Evolutionary conservation across 1,139 yeast genomes (phyloP).

Genomic region (Geotrichum macrosporum): DNA sequence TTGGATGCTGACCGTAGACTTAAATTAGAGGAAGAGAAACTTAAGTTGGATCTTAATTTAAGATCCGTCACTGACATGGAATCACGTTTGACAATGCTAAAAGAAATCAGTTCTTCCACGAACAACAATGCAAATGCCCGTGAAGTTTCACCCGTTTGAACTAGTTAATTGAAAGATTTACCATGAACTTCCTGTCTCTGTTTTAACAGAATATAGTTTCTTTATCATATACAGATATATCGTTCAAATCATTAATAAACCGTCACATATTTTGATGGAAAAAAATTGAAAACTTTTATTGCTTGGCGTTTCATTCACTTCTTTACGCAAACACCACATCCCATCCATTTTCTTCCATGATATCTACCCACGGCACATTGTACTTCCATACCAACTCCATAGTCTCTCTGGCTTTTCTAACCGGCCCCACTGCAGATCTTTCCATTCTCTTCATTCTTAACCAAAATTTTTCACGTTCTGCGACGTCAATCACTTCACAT

Average conservation of each 20-base stretch:
- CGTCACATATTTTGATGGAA: too few relatives aligned
- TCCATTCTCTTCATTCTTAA: slow-evolving; percentile 42
- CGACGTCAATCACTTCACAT: slow-evolving; percentile 46
- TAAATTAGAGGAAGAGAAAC: slow-evolving; percentile 65
- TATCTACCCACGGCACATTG: slow-evolving; percentile 32
- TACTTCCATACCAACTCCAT: slow-evolving; percentile 49
- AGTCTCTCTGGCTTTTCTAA: slow-evolving; percentile 43
- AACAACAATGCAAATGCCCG: background rate
- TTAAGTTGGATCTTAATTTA: slow-evolving; percentile 57
- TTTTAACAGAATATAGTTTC: too few relatives aligned
- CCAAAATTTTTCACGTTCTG: slow-evolving; percentile 39
- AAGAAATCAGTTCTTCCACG: slow-evolving; percentile 10
- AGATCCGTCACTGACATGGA: slow-evolving; percentile 64
- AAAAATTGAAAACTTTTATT: too few relatives aligned
- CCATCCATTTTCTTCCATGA: slow-evolving; percentile 33
- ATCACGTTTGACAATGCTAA: slow-evolving; percentile 49
- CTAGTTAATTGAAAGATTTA: too few relatives aligned
- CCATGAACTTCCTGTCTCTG: too few relatives aligned
- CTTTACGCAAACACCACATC: slow-evolving; percentile 33
- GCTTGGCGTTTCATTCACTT: too few relatives aligned
- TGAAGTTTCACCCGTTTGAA: background rate
- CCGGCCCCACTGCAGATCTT: slow-evolving; percentile 47
- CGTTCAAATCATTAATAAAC: too few relatives aligned
- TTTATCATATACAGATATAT: too few relatives aligned
- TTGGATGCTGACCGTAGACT: slow-evolving; percentile 67